Percentiles rank a stretch among this genome's conserved stretches.
These are phyloP conservation scores for Calonectria ilicicola DNA, from an alignment of 2,329 filamentous ascomycete species.

Conservation along the genomic window DNA sequence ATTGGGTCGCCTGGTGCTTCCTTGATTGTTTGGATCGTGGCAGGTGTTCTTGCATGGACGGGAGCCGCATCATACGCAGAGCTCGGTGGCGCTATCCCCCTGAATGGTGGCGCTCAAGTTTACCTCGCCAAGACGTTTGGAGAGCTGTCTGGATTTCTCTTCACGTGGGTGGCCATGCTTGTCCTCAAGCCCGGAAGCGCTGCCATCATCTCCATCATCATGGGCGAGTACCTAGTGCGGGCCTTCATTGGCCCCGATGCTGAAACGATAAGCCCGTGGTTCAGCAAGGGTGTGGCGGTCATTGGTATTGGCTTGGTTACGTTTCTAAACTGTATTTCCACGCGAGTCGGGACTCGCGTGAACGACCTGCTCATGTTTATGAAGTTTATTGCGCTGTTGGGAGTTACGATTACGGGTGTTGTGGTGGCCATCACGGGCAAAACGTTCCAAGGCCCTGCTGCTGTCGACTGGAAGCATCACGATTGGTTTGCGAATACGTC, in stretches of 20 bases:
- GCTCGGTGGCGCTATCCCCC: conserved; percentile 91
- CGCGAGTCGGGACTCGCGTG: conserved; percentile 85
- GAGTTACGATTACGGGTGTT: conserved; percentile 87
- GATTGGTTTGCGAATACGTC: conserved; percentile 92
- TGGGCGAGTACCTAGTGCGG: conserved; percentile 95
- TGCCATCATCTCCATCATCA: conserved; percentile 97
- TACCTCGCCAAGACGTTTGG: conserved; percentile 98
- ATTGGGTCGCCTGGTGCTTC: conserved; percentile 92
- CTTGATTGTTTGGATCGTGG: conserved; percentile 90
- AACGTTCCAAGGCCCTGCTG: conserved; percentile 80
- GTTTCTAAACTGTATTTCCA: conserved; percentile 90
- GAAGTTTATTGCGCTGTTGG: conserved; percentile 91
- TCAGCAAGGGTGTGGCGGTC: conserved; percentile 89
- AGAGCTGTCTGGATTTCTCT: conserved; percentile 91
- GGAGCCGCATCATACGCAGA: conserved; percentile 96
- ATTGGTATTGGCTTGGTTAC: conserved; percentile 82
- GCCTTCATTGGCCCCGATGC: conserved; percentile 89
- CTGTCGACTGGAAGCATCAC: conserved; percentile 85
- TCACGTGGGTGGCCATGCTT: conserved; percentile 95
- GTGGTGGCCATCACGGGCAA: conserved; percentile 90
- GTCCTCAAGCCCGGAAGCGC: conserved; percentile 94
- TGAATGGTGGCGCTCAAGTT: conserved; percentile 94
- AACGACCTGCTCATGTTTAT: conserved; percentile 97
- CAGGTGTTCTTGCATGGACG: conserved; percentile 95
- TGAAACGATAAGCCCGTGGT: conserved; percentile 83